Evolutionary conservation across 371 early-diverging fungal genomes (phyloP).

Genomic region (Conidiobolus incongruus): DNA sequence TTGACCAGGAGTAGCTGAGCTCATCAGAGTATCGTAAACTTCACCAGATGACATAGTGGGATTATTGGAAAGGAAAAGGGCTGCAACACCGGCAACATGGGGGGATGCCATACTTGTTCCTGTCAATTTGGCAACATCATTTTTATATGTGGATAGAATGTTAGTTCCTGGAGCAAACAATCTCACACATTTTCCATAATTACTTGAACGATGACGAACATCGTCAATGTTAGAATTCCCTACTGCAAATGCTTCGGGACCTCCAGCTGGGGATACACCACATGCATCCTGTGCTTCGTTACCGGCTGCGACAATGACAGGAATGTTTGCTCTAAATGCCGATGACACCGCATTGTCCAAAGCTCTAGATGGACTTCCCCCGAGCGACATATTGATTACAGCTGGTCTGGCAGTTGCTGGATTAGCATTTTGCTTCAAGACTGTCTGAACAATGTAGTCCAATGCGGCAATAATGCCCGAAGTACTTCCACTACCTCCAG

Average conservation of each 20-base stretch:
- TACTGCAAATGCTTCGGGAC: constrained; percentile 41
- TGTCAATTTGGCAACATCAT: background rate
- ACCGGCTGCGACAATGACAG: constrained; percentile 9
- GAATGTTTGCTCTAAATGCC: constrained; percentile 15
- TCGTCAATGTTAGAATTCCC: constrained; percentile 53
- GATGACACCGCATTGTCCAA: constrained; percentile 37
- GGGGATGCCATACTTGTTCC: constrained; percentile 52
- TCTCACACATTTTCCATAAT: constrained; percentile 77
- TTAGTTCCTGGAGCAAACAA: constrained; percentile 86
- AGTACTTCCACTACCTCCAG: constrained; percentile 36
- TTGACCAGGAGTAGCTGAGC: too few relatives aligned
- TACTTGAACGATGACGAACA: constrained; percentile 67
- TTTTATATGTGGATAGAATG: constrained; percentile 22
- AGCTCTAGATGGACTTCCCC: constrained; percentile 41
- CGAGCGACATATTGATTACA: constrained; percentile 56
- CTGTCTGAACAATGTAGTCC: constrained; percentile 25
- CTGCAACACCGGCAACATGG: constrained; percentile 54
- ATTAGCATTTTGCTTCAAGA: background rate
- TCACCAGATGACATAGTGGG: too few relatives aligned
- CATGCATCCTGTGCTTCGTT: background rate
- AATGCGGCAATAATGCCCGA: constrained; percentile 46
- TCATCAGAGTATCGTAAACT: too few relatives aligned
- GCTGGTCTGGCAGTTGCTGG: constrained; percentile 12
- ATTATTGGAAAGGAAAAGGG: constrained; percentile 7
- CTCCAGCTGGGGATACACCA: constrained; percentile 9